A percentile compares a stretch with the other conserved stretches of the same genome.
Evolutionary conservation across 2,329 filamentous ascomycete species (phyloP).

Genomic region (Sphaerulina musiva): DNA sequence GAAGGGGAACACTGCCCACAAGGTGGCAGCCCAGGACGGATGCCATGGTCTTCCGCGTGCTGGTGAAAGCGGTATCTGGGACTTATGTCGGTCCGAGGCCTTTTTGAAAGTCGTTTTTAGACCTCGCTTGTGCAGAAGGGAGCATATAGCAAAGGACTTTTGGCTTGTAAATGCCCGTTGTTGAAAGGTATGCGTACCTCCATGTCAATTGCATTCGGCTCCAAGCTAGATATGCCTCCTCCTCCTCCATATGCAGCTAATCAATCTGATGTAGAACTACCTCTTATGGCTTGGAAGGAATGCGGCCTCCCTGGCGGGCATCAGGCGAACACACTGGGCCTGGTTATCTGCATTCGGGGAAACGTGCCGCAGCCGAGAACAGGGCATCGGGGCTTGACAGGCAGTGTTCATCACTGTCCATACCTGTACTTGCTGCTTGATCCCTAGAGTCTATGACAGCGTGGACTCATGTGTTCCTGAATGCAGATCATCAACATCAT

Average conservation of each 20-base stretch:
- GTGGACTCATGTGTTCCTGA: too few relatives aligned
- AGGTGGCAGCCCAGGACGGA: conserved; percentile 29
- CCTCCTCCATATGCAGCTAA: conserved; percentile 3
- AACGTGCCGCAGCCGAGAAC: too few relatives aligned
- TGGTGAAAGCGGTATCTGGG: neutral
- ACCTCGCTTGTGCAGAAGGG: neutral
- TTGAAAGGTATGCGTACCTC: neutral
- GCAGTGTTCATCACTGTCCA: too few relatives aligned
- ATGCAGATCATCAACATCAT: too few relatives aligned
- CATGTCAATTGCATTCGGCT: neutral
- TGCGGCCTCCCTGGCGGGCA: neutral
- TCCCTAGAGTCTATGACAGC: too few relatives aligned
- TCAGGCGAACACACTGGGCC: neutral
- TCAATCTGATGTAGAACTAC: neutral
- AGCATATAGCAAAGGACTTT: neutral
- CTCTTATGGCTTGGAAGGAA: neutral
- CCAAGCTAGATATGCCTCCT: neutral
- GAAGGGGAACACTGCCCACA: conserved; percentile 37
- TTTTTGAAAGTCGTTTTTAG: neutral
- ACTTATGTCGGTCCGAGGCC: neutral
- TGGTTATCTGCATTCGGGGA: too few relatives aligned
- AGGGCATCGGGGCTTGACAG: too few relatives aligned
- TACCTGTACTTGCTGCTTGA: too few relatives aligned
- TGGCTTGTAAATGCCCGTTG: neutral
- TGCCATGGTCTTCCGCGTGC: conserved; percentile 8